phyloP scores from a whole-genome alignment of 257 asterid genomes.

The Leonotis leonurus region DNA sequence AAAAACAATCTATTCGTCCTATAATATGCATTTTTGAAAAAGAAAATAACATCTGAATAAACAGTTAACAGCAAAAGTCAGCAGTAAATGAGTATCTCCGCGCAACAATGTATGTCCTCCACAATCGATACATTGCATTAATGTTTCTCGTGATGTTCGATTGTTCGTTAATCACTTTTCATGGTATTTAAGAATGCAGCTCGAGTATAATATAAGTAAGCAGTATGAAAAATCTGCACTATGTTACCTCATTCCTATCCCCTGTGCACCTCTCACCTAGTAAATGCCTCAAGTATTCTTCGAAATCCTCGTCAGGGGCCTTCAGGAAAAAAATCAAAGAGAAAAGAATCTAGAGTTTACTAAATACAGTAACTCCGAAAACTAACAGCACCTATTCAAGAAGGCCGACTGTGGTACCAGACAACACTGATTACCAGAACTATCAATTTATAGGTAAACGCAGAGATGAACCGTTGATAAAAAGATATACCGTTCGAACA shows the following conservation, averaged over 20 bases:
- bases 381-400: neutral
- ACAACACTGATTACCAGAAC: neutral
- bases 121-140: neutral
- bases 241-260: constrained; percentile 71
- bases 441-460: neutral
- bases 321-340: constrained; percentile 20
- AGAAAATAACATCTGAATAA: neutral
- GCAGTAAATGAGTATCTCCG: neutral
- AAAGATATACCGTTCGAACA: constrained; percentile 60
- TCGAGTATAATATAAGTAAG: neutral
- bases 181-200: neutral
- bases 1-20: too few relatives aligned
- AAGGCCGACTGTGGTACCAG: neutral
- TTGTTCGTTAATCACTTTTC: neutral
- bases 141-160: neutral
- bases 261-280: constrained; percentile 80
- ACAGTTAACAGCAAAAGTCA: neutral
- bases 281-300: constrained; percentile 79
- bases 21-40: neutral
- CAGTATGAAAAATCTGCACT: neutral
- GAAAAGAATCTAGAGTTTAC: neutral
- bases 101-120: neutral
- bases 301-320: constrained; percentile 99
- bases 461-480: neutral
- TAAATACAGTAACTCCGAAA: neutral